Percentiles rank a stretch among this genome's conserved stretches.
Evolutionary conservation across 192 early-diverging fungal species (phyloP).

Genomic region (Gorgonomyces haynaldii): DNA sequence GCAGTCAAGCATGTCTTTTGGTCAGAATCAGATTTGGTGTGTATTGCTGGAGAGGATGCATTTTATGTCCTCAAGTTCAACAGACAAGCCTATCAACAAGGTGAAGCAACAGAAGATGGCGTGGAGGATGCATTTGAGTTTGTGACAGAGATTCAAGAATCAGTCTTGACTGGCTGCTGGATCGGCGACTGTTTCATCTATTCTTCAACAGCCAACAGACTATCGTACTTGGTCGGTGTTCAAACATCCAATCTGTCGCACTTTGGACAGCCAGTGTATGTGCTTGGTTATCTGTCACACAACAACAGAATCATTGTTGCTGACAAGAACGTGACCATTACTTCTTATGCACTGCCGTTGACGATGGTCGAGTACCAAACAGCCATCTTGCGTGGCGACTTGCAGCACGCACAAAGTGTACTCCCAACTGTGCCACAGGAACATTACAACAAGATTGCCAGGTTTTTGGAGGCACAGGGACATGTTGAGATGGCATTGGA

Average conservation of each 20-base stretch:
- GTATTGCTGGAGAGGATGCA: conserved; percentile 84
- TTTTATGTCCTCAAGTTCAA: conserved; percentile 94
- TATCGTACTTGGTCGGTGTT: conserved; percentile 93
- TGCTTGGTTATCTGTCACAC: conserved; percentile 86
- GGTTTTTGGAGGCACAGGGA: conserved; percentile 86
- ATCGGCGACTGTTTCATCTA: conserved; percentile 99
- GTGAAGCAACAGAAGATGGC: conserved; percentile 79
- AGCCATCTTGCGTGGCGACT: conserved; percentile 86
- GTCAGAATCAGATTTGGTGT: conserved; percentile 89
- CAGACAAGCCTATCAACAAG: conserved; percentile 65
- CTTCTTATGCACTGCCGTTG: conserved; percentile 82
- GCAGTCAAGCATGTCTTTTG: conserved; percentile 81
- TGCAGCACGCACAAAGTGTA: conserved; percentile 64
- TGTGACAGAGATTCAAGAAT: conserved; percentile 81
- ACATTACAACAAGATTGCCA: conserved; percentile 82
- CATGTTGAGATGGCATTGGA: conserved; percentile 84
- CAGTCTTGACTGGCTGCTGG: conserved; percentile 88
- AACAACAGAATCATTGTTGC: conserved; percentile 90
- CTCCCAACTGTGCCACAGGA: conserved; percentile 77
- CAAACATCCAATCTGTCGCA: conserved; percentile 92
- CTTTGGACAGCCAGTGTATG: conserved; percentile 83
- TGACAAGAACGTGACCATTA: conserved; percentile 87
- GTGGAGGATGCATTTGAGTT: conserved; percentile 95
- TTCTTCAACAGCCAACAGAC: conserved; percentile 75
- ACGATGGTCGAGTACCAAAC: conserved; percentile 98